Evolutionary conservation across 2,329 filamentous ascomycete species (phyloP).

Genomic region (Periconia sp.): DNA sequence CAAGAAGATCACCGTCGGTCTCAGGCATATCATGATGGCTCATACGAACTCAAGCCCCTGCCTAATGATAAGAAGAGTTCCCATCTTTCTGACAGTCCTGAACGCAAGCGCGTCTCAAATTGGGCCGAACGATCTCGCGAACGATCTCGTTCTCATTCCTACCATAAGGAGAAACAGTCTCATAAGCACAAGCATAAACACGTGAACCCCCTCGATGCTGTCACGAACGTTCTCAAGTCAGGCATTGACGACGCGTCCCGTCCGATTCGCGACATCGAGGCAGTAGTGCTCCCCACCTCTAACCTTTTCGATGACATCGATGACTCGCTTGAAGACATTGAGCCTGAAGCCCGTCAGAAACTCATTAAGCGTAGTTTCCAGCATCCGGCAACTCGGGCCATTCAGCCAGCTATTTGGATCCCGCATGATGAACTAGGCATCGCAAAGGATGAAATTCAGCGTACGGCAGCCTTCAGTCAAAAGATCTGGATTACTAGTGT

Average conservation of each 20-base stretch:
- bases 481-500: slow-evolving; percentile 93
- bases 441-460: slow-evolving; percentile 85
- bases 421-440: slow-evolving; percentile 89
- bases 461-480: slow-evolving; percentile 75
- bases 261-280: slow-evolving; percentile 43
- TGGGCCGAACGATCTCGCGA: slow-evolving; percentile 39
- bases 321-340: slow-evolving; percentile 93
- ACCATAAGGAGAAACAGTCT: slow-evolving; percentile 9
- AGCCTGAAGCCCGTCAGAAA: slow-evolving; percentile 84
- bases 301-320: slow-evolving; percentile 86
- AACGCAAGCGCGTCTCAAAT: slow-evolving; percentile 26
- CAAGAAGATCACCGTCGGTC: slow-evolving; percentile 25
- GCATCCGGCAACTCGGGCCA: slow-evolving; percentile 83
- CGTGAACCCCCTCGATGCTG: slow-evolving; percentile 31
- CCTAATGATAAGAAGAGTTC: slow-evolving; percentile 12
- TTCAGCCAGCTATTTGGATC: slow-evolving; percentile 90
- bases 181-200: slow-evolving; percentile 21
- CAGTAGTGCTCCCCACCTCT: slow-evolving; percentile 67
- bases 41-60: slow-evolving; percentile 37
- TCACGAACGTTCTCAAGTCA: slow-evolving; percentile 32
- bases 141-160: slow-evolving; percentile 34
- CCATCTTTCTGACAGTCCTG: slow-evolving; percentile 19
- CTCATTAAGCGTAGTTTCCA: slow-evolving; percentile 89
- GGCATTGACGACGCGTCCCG: slow-evolving; percentile 36
- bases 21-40: slow-evolving; percentile 20